Conservation (phyloP, 352 stramenopile species). For the Phytopythium vexans region DNA sequence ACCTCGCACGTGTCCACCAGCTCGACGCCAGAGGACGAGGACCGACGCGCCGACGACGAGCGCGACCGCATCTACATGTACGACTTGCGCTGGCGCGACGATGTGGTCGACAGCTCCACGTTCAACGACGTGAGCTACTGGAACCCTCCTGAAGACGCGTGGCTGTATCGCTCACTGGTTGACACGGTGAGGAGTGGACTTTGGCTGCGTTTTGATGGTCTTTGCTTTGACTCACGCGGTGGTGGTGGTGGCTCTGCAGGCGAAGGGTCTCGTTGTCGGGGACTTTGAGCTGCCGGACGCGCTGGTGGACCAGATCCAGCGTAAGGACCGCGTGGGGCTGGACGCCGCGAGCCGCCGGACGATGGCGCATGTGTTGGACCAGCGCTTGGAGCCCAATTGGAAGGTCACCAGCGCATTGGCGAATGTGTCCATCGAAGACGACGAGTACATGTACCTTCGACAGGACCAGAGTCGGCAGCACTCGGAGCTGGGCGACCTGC, state of each 20-base stretch:
- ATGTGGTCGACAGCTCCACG: slow-evolving; percentile 43
- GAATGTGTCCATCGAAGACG: slow-evolving; percentile 51
- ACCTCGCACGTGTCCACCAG: slow-evolving; percentile 56
- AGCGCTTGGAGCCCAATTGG: slow-evolving; percentile 42
- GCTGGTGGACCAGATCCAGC: slow-evolving; percentile 68
- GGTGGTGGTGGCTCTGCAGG: background rate
- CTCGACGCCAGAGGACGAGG: slow-evolving; percentile 38
- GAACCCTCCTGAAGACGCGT: slow-evolving; percentile 62
- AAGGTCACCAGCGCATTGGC: slow-evolving; percentile 29
- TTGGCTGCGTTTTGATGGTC: background rate
- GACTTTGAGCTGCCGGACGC: slow-evolving; percentile 54
- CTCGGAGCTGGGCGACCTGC: slow-evolving; percentile 49
- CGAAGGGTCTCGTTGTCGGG: slow-evolving; percentile 44
- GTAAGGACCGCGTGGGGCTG: slow-evolving; percentile 46
- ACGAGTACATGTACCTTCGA: slow-evolving; percentile 51
- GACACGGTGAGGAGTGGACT: slow-evolving; percentile 19
- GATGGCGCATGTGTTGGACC: slow-evolving; percentile 60
- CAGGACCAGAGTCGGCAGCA: slow-evolving; percentile 9
- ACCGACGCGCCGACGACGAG: slow-evolving; percentile 40
- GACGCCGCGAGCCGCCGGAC: slow-evolving; percentile 32
- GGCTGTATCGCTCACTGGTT: slow-evolving; percentile 29
- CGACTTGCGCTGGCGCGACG: slow-evolving; percentile 52
- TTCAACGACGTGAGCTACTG: slow-evolving; percentile 65
- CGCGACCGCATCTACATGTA: slow-evolving; percentile 73
- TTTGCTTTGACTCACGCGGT: background rate